Conservation (phyloP, 805 yeast genomes). For the Kuraishia hungarica region DNA sequence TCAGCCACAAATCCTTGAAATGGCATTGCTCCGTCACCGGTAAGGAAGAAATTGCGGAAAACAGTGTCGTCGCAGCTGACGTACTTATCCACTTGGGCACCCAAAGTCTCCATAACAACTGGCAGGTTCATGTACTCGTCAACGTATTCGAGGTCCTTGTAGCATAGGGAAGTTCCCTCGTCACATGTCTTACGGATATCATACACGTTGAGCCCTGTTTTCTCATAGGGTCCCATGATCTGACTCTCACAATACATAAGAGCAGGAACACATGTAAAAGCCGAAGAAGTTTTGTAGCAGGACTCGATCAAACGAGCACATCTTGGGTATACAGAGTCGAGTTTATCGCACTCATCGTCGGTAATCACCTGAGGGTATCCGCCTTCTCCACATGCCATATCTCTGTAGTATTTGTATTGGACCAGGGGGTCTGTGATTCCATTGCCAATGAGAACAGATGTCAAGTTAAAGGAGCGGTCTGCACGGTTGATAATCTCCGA, state of each 20-base stretch:
- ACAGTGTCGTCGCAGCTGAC: constrained; percentile 44
- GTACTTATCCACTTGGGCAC: constrained; percentile 43
- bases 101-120: constrained; percentile 44
- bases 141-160: constrained; percentile 38
- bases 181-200: constrained; percentile 48
- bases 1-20: constrained; percentile 48
- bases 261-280: constrained; percentile 57
- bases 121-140: constrained; percentile 45
- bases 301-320: constrained; percentile 54
- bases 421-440: constrained; percentile 82
- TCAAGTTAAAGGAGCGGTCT: constrained; percentile 52
- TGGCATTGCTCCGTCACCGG: constrained; percentile 66
- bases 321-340: constrained; percentile 54
- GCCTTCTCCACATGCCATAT: constrained; percentile 92
- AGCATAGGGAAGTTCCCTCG: constrained; percentile 44
- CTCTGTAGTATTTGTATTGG: constrained; percentile 74
- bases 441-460: constrained; percentile 84
- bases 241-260: constrained; percentile 55
- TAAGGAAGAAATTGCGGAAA: constrained; percentile 38
- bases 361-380: constrained; percentile 71
- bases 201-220: constrained; percentile 55
- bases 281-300: constrained; percentile 55
- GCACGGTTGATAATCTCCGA: constrained; percentile 45
- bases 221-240: constrained; percentile 47
- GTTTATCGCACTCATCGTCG: constrained; percentile 59